Evolutionary conservation across 176 grass and related monocot genomes (phyloP), one percentile per base, ranked within the genome.

Genomic region (Carex scoparia): DNA sequence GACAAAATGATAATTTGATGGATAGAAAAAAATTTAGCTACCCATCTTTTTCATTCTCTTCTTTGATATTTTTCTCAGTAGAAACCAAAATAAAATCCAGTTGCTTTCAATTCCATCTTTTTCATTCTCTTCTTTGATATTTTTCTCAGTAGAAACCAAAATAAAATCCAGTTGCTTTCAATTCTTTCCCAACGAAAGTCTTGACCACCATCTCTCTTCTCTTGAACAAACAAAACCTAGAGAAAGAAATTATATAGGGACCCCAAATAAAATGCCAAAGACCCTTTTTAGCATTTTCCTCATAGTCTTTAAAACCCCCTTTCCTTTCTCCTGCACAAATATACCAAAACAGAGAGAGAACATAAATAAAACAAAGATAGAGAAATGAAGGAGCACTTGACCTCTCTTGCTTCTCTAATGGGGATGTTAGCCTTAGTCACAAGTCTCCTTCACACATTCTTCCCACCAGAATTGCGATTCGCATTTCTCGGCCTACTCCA

Each of bases 341-440:
- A 31, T 16, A 77, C 73, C 73, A 54, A 77, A 70, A 77, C n/a
- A 51, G n/a, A 77, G 18, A 31, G 5, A 55, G 30, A 40, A 40
- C 12, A 40, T 38, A 23, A 23, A 23, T 23, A 23, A 14, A 67
- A 65, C 35, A 46, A 44, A 16, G 23, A 49, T 53, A 18, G 13
- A 19, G 35, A 84, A 69, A 94, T 93, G 95, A 97, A 83, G 90
- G 95, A 97, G 82, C 92, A 90, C 61, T 94, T 84, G 95, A 87
- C 95, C 38, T 82, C 86, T 55, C 79, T 97, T 65, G 95, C 95
- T 82, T 94, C 95, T 54, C 66, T 97, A 51, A 91, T 97, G 95
- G 95, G 92, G 23, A 92, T 91, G 28, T 23, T 94, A 37, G 95
- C 92, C 79, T 94, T 97, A 62, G 74, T 89, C 55, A 91, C 94